Base-by-base conservation (phyloP, 352 stramenopile genomes). In the Elongisporangium anandrum region DNA sequence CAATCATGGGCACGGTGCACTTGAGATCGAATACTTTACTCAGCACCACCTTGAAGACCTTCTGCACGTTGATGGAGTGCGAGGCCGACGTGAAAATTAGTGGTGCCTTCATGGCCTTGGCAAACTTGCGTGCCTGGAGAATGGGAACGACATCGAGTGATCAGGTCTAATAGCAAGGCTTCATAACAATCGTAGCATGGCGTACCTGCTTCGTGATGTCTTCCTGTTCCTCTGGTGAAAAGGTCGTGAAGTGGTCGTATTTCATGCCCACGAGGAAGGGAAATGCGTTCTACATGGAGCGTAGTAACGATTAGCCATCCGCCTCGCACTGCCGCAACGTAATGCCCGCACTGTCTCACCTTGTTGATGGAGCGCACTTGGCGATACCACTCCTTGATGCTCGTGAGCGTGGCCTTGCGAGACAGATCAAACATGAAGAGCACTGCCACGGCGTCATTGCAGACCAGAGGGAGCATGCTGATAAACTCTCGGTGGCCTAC, bases 371-470 rank as follows among this genome's bases (percentile, higher is more conserved):
- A 88, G 53, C 87, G 85, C 50, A 96, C 87, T 84, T 96, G 87
- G 47, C 85, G 80, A 70, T 95, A 96, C 93, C 93, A 98, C 66
- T 98, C 93, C 64, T 97, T 97, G 34, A 98, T 75, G 60, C 86
- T 96, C 24, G 88, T 93, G 20, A 98, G 80, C 45, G 92, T 98
- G 12, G 83, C 81, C 62, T 97, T 97, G n/a, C 90, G 77, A 41
- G 90, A 90, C 23, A 98, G 72, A 59, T 98, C 93, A 65, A 98
- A 98, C 91, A 98, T 97, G 71, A 98, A 98, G n/a, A 98, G 78
- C 41, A 97, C 96, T 21, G 92, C 92, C 15, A 97, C 87, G 0
- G 92, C 92, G 63, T 98, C 93, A 63, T 98, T 98, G 82, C 92
- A 98, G 19, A 98, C 89, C 15, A 98, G 85, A 45, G 93, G 93